phyloP scores from a whole-genome alignment of 2,329 filamentous ascomycete genomes.

The Tolypocladium ophioglossoides region DNA sequence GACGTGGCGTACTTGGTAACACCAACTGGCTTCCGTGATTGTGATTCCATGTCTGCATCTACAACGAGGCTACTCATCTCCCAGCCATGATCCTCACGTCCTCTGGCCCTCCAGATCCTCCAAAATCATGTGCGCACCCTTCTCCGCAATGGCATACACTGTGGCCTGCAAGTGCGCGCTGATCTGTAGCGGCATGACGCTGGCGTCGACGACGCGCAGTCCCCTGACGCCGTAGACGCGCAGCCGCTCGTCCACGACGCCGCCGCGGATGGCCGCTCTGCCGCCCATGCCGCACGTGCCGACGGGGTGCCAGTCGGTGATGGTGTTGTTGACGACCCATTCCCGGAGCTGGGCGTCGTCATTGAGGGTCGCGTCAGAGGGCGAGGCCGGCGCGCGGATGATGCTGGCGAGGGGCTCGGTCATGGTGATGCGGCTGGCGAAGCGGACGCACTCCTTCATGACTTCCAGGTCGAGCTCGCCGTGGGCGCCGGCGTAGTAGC shows the following conservation, averaged over 20 bases:
- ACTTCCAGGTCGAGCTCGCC: constrained; percentile 31
- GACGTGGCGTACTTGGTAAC: no score
- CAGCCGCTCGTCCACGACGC: constrained; percentile 16
- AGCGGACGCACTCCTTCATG: constrained; percentile 28
- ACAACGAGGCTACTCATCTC: not conserved
- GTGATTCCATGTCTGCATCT: not conserved
- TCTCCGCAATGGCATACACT: constrained; percentile 21
- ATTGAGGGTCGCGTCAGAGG: constrained; percentile 8
- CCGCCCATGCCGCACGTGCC: constrained; percentile 24
- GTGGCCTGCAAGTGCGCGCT: constrained; percentile 16
- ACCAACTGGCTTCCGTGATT: no score
- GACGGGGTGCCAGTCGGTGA: constrained; percentile 28
- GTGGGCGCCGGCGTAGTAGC: constrained; percentile 26
- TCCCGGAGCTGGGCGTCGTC: constrained; percentile 9
- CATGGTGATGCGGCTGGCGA: constrained; percentile 26
- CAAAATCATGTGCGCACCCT: constrained; percentile 18
- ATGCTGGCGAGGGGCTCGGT: constrained; percentile 25
- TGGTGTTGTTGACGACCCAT: constrained; percentile 18
- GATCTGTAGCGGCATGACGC: constrained; percentile 16
- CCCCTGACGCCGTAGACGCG: constrained; percentile 13
- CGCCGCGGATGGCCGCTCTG: constrained; percentile 15
- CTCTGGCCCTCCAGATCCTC: constrained; percentile 9
- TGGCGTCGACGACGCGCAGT: constrained; percentile 13
- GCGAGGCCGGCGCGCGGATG: constrained; percentile 19
- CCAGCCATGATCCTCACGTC: not conserved